A percentile compares a stretch with the other conserved stretches of the same genome.
phyloP scores from a whole-genome alignment of 495 filamentous ascomycete species.

The Pyrenopolyporus hunteri region DNA sequence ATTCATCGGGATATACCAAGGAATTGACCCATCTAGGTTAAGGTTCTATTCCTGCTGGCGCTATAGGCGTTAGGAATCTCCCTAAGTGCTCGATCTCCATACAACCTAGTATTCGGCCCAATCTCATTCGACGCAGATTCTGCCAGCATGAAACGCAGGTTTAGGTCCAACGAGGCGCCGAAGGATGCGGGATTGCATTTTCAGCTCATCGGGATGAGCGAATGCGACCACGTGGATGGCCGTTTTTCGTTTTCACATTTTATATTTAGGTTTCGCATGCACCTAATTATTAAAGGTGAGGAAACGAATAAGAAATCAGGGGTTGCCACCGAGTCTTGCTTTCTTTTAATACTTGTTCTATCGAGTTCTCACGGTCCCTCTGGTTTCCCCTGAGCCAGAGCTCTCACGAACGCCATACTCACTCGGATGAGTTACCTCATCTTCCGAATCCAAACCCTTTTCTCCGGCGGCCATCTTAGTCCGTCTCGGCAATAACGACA shows the following conservation, averaged over 20 bases:
- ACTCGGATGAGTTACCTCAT: background rate
- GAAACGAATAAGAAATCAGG: background rate
- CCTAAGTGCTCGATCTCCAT: no score
- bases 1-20: no score
- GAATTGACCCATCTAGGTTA: no score
- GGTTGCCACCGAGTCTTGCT: background rate
- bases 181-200: slow-evolving; percentile 27
- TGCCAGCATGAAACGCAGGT: slow-evolving; percentile 15
- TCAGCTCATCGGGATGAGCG: slow-evolving; percentile 13
- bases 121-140: no score
- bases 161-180: slow-evolving; percentile 1
- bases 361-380: no score
- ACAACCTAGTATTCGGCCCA: no score
- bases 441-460: background rate
- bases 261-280: slow-evolving; percentile 9
- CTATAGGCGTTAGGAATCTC: no score
- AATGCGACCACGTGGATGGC: slow-evolving; percentile 20
- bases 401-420: background rate
- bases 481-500: background rate
- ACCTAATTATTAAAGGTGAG: background rate
- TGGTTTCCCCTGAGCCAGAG: background rate
- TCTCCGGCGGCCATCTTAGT: no score
- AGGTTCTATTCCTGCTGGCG: no score
- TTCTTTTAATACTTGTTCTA: no score
- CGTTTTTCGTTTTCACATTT: background rate